Conservation (phyloP, 2,329 filamentous ascomycete species). For the Dactylellina leptospora region DNA sequence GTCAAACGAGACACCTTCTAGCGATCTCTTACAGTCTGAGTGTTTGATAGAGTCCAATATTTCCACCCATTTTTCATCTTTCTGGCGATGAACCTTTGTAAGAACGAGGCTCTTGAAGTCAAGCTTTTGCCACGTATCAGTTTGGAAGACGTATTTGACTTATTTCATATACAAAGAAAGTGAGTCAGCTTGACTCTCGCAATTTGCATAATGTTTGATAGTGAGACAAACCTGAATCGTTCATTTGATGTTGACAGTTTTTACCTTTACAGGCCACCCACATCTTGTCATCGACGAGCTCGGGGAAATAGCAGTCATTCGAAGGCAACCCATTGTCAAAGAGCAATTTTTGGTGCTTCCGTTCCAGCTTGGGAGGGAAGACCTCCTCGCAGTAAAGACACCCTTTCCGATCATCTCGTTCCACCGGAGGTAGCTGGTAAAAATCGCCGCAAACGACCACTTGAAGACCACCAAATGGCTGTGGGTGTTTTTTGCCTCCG, state of each 20-base stretch:
- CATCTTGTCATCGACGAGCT: slow-evolving; percentile 34
- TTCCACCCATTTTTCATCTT: slow-evolving; percentile 65
- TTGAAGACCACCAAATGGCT: slow-evolving; percentile 65
- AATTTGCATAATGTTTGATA: slow-evolving; percentile 56
- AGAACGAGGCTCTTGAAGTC: slow-evolving; percentile 67
- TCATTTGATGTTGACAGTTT: slow-evolving; percentile 37
- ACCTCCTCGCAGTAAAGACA: slow-evolving; percentile 59
- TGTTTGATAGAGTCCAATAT: slow-evolving; percentile 67
- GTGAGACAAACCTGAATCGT: slow-evolving; percentile 29
- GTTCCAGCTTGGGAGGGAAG: slow-evolving; percentile 18
- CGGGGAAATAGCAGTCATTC: slow-evolving; percentile 43
- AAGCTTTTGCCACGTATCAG: slow-evolving; percentile 66
- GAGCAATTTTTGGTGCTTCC: slow-evolving; percentile 40
- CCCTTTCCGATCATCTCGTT: slow-evolving; percentile 60
- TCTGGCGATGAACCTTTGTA: slow-evolving; percentile 68
- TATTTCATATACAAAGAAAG: slow-evolving; percentile 45
- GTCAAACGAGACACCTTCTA: too few relatives aligned
- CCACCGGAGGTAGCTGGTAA: slow-evolving; percentile 69
- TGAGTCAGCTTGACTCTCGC: too few relatives aligned
- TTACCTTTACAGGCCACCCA: slow-evolving; percentile 40
- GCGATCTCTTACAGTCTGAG: slow-evolving; percentile 23
- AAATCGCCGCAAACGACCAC: slow-evolving; percentile 70
- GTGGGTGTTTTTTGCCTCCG: slow-evolving; percentile 1
- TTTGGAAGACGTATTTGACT: slow-evolving; percentile 72
- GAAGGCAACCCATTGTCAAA: not conserved